Percentiles rank a stretch among this genome's conserved stretches.
Evolutionary conservation across 1,139 yeast genomes (phyloP).

Genomic region (Zygosaccharomyces pseudobailii): DNA sequence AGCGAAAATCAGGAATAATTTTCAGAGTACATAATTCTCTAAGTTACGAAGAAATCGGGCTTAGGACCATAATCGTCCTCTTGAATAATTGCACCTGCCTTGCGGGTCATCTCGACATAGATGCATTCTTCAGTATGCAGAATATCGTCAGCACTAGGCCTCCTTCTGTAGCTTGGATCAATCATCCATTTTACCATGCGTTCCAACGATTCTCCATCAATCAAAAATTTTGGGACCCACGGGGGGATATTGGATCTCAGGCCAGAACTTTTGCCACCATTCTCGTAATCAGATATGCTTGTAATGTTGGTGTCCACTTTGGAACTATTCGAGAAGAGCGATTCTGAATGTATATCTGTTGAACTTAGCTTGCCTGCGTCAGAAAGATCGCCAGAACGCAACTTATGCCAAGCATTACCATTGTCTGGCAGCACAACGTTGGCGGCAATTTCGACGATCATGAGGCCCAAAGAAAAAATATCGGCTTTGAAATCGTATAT

Average conservation of each 20-base stretch:
- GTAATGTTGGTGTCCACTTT: conserved; percentile 28
- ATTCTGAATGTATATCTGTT: conserved; percentile 45
- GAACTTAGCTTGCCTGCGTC: conserved; percentile 90
- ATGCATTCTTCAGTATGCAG: conserved; percentile 67
- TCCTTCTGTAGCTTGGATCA: conserved; percentile 72
- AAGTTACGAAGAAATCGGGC: conserved; percentile 37
- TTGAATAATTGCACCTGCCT: conserved; percentile 91
- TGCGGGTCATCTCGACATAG: conserved; percentile 74
- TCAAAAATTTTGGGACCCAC: conserved; percentile 84
- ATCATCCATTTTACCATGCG: conserved; percentile 83
- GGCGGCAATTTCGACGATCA: conserved; percentile 93
- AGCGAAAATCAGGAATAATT: background rate
- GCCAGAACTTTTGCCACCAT: background rate
- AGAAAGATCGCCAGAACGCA: conserved; percentile 89
- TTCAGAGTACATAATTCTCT: background rate
- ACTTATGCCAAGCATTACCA: conserved; percentile 95
- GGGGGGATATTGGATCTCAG: conserved; percentile 42
- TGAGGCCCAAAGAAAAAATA: conserved; percentile 84
- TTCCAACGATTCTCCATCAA: conserved; percentile 74
- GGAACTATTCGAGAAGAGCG: conserved; percentile 27
- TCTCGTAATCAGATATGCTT: conserved; percentile 17
- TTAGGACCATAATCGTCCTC: conserved; percentile 96
- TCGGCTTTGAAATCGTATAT: conserved; percentile 91
- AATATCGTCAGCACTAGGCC: conserved; percentile 75
- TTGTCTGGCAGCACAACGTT: conserved; percentile 92